These are phyloP conservation scores for Cytospora piceicola DNA, from an alignment of 2,329 filamentous ascomycete genomes.

Conservation along the genomic window DNA sequence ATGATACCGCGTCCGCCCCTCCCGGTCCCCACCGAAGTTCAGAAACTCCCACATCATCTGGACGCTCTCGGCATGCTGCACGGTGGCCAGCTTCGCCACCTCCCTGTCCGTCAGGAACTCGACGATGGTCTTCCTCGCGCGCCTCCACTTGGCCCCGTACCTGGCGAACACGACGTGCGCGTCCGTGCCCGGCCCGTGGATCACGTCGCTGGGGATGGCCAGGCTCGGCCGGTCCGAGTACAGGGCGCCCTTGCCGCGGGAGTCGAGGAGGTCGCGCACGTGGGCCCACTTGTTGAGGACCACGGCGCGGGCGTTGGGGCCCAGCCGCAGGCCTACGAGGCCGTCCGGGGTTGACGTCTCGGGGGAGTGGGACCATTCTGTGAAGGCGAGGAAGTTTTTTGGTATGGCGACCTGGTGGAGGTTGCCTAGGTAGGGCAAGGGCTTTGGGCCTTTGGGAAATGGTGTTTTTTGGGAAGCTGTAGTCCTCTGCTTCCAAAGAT, in stretches of 20 bases:
- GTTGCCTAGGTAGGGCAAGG: conserved; percentile 33
- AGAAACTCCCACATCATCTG: conserved; percentile 35
- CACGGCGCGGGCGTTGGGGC: conserved; percentile 31
- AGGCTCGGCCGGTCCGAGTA: conserved; percentile 34
- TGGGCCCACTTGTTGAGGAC: conserved; percentile 34
- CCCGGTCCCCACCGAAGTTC: neutral
- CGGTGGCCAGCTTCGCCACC: conserved; percentile 26
- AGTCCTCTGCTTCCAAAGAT: neutral
- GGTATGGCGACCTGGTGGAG: conserved; percentile 33
- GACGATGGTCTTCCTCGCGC: conserved; percentile 31
- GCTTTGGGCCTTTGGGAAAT: conserved; percentile 34
- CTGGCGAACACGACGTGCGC: conserved; percentile 31
- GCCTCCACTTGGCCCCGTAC: conserved; percentile 33
- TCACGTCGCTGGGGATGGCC: conserved; percentile 26
- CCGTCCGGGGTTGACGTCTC: conserved; percentile 29
- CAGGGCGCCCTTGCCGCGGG: conserved; percentile 31
- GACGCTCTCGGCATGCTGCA: conserved; percentile 33
- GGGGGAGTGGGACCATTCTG: conserved; percentile 30
- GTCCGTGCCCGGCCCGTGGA: conserved; percentile 30
- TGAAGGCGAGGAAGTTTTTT: conserved; percentile 32
- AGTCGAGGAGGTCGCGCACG: conserved; percentile 34
- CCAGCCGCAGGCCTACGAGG: conserved; percentile 33
- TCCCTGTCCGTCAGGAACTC: conserved; percentile 32
- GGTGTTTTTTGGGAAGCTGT: neutral
- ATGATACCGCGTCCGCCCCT: conserved; percentile 23